A percentile compares a stretch with the other conserved stretches of the same genome.
These are phyloP conservation scores for Thecaphora frezii DNA, from an alignment of 1,284 basidiomycete species.

Conservation along the genomic window DNA sequence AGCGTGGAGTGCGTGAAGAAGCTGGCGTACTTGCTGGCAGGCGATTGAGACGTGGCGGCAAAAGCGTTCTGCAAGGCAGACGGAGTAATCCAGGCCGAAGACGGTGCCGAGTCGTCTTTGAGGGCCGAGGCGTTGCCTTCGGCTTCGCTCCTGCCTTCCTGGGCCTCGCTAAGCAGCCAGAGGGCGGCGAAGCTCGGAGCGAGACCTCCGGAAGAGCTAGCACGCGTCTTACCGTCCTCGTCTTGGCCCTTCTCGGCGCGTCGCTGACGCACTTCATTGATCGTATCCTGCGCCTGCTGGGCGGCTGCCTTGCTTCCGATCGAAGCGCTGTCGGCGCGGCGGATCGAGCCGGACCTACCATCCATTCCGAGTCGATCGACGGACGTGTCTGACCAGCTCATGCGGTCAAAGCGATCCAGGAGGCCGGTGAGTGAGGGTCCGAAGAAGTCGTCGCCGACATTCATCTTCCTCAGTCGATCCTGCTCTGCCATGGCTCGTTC, in stretches of 20 bases:
- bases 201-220: constrained; percentile 34
- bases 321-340: background rate
- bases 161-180: constrained; percentile 40
- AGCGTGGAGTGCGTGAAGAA: background rate
- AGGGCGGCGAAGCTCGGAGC: constrained; percentile 48
- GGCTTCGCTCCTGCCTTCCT: constrained; percentile 1
- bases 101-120: background rate
- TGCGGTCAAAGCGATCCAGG: constrained; percentile 41
- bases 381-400: constrained; percentile 27
- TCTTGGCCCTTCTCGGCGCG: constrained; percentile 20
- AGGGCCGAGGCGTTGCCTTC: background rate
- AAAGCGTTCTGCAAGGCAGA: background rate
- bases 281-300: constrained; percentile 27
- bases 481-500: constrained; percentile 43
- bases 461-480: constrained; percentile 49
- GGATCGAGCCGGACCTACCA: background rate
- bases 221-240: constrained; percentile 16
- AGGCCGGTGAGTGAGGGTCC: constrained; percentile 37
- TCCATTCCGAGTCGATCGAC: constrained; percentile 22
- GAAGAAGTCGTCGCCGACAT: constrained; percentile 54
- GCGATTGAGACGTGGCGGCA: background rate
- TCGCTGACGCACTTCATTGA: constrained; percentile 41
- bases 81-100: background rate
- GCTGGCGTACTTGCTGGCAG: constrained; percentile 3
- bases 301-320: constrained; percentile 2